Base-by-base conservation (phyloP, 805 yeast species). In the Ogataea ramenticola region DNA sequence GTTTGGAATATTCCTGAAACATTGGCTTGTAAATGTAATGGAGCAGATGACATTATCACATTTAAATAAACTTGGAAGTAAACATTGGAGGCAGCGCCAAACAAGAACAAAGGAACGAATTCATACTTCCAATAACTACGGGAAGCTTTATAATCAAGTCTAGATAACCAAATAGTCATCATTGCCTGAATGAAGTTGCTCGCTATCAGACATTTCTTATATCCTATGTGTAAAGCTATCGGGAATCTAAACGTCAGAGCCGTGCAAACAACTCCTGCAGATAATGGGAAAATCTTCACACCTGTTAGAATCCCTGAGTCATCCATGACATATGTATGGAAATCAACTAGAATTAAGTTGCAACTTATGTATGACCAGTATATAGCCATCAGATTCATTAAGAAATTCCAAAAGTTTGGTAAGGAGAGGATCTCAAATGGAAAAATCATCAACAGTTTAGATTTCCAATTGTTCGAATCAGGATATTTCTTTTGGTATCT, bases 1-100 rank as follows among this genome's bases (percentile, higher is more conserved):
- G 42, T 40, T 16, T 31, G 36, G 17, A 40, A 40, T 7, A 40
- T 31, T 9, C 36, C 42, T 20, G 30, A 24, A 6, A 40, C 31
- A 31, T 19, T 31, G 8, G 42, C 33, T 32, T 39, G 42, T 21
- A 40, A 24, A 31, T 40, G 36, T 15, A 40, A 31, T 19, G 42
- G 42, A 26, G 42, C 19, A 16, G 41, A 56, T 38, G 47, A 60
- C 24, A 56, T 53, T 8, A 67, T 50, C 3, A 62, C 56, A 27
- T 56, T 62, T 31, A 62, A 43, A 42, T 61, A 68, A 4, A 65
- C 57, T 24, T 65, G 56, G 49, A 64, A 66, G 46, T 58, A 68
- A 2, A 62, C 42, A 35, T 66, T 67, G 1, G 39, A 45, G 41
- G 20, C 52, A 30, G 42, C 43, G 2, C 61, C 60, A 29, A 34